A percentile compares a stretch with the other conserved stretches of the same genome.
These are phyloP conservation scores for Calonectria pseudoreteaudii DNA, from an alignment of 2,329 filamentous ascomycete genomes.

Conservation along the genomic window DNA sequence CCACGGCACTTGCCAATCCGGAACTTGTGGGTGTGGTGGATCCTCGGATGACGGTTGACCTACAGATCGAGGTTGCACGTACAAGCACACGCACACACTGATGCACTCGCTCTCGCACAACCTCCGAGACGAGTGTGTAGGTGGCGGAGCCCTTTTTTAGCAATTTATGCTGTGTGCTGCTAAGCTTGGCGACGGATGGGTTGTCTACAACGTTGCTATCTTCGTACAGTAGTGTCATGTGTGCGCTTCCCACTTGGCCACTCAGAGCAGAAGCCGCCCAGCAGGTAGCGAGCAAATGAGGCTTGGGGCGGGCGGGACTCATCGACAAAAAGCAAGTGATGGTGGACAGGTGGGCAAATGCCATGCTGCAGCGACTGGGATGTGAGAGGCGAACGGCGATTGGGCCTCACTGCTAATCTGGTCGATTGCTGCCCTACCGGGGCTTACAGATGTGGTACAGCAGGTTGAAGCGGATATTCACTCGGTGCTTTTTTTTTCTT, in stretches of 20 bases:
- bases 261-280: slow-evolving; percentile 27
- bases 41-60: background rate
- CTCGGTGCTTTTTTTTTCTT: slow-evolving; percentile 3
- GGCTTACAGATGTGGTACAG: slow-evolving; percentile 10
- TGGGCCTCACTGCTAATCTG: slow-evolving; percentile 32
- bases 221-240: slow-evolving; percentile 42
- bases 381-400: slow-evolving; percentile 17
- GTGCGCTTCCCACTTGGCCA: slow-evolving; percentile 30
- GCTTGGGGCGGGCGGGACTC: slow-evolving; percentile 24
- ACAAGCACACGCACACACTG: background rate
- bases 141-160: slow-evolving; percentile 1
- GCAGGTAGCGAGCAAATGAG: slow-evolving; percentile 32
- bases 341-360: slow-evolving; percentile 30
- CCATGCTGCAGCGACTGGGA: slow-evolving; percentile 27
- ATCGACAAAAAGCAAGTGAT: slow-evolving; percentile 28
- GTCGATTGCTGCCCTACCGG: slow-evolving; percentile 32
- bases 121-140: background rate
- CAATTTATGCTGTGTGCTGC: slow-evolving; percentile 10
- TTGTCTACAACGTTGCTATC: slow-evolving; percentile 20
- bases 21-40: slow-evolving; percentile 13
- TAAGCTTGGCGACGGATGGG: slow-evolving; percentile 9
- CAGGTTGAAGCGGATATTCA: slow-evolving; percentile 1
- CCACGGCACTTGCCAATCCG: slow-evolving; percentile 26
- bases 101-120: background rate
- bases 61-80: background rate